Base-by-base conservation (phyloP, 2,329 filamentous ascomycete genomes). In the Drechslerella stenobrocha region DNA sequence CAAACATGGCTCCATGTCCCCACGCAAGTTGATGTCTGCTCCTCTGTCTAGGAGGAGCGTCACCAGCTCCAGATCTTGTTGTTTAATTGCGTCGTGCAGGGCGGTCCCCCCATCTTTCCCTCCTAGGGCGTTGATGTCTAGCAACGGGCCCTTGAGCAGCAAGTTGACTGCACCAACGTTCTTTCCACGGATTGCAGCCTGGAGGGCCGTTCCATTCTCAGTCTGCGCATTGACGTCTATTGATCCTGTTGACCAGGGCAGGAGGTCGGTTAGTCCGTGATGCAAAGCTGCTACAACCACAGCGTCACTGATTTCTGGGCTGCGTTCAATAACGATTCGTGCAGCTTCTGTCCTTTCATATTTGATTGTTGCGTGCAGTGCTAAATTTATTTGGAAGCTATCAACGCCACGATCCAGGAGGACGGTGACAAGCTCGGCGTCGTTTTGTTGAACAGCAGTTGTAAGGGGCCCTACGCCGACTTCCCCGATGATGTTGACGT, bases 321-420 rank as follows among this genome's bases (percentile, higher is more conserved):
- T 44, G 11, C 18, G 28, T 7, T 48, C 52, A 48, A 57, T 18
- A 8, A 57, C 42, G 28, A 48, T 22, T 9, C 52, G 52, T 26
- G 52, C 52, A 40, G 52, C 52, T 23, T 47, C 42, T 11, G 52
- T 37, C 42, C 48, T 57, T 20, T 44, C 42, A 37, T 44, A 48
- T 40, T 37, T 37, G 37, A 57, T 30, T 40, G 52, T 44, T 40
- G 52, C 44, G 7, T 26, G 18, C 40, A 57, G 47, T 22, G 52
- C 52, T 1, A 37, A 57, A 37, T 57, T 26, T 47, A 52, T 1
- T 23, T 3, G 11, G 46, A 59, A 42, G 47, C 44, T 32, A 34
- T 64, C 46, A 11, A 63, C 63, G 7, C 63, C 63, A 5, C 55
- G 28, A 15, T 34, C 42, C 15, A 70, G 13, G 3, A 70, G 50